These are phyloP conservation scores for Malassezia equina DNA, from an alignment of 1,284 basidiomycete species.

Conservation along the genomic window DNA sequence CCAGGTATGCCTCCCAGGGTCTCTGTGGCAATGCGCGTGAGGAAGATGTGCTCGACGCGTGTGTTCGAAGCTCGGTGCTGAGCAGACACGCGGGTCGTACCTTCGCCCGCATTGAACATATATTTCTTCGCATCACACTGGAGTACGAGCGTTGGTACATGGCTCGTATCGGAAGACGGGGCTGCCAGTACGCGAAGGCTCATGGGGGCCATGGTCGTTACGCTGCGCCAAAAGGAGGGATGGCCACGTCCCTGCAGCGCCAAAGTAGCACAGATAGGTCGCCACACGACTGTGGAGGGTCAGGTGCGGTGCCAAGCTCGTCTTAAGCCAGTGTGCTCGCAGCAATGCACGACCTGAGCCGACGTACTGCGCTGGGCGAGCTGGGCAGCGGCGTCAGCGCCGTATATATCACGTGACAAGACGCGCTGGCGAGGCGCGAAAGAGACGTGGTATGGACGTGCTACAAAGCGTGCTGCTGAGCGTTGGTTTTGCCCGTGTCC, in stretches of 20 bases:
- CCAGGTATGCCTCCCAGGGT: constrained; percentile 53
- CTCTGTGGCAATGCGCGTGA: constrained; percentile 59
- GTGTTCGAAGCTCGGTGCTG: constrained; percentile 61
- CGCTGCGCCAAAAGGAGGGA: neutral
- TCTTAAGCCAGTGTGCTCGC: neutral
- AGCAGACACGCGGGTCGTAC: constrained; percentile 62
- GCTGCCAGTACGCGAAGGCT: constrained; percentile 32
- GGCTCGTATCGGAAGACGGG: constrained; percentile 54
- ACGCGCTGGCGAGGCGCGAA: neutral
- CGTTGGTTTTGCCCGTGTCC: neutral
- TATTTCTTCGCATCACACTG: constrained; percentile 68
- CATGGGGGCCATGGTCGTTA: constrained; percentile 11
- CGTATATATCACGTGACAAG: neutral
- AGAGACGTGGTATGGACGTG: neutral
- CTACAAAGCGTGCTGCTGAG: neutral
- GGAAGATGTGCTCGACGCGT: constrained; percentile 61
- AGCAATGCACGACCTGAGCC: neutral
- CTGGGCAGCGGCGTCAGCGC: neutral
- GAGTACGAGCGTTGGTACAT: constrained; percentile 66
- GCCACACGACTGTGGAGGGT: neutral
- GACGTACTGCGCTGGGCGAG: neutral
- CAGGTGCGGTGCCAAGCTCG: neutral
- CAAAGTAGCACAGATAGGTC: neutral
- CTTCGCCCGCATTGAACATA: constrained; percentile 76
- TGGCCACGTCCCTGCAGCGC: neutral